phyloP scores from a whole-genome alignment of 768 basidiomycete species.

The Leccinellum albellum region DNA sequence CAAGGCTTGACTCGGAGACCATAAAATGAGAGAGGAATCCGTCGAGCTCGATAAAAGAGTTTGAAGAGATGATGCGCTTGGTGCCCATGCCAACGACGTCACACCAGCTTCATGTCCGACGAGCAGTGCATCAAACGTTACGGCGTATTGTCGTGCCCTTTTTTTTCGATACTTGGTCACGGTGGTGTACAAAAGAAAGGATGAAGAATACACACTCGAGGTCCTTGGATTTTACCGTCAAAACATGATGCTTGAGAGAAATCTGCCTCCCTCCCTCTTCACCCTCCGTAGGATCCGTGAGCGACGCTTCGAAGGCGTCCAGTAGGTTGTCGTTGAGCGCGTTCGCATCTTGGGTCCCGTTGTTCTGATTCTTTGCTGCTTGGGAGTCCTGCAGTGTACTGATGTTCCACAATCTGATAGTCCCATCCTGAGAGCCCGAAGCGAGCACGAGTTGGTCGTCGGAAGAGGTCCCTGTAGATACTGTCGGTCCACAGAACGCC shows the following conservation, averaged over 20 bases:
- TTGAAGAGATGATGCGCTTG: slow-evolving; percentile 34
- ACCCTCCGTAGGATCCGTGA: slow-evolving; percentile 64
- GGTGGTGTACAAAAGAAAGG: slow-evolving; percentile 23
- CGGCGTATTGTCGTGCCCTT: slow-evolving; percentile 57
- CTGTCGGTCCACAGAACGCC: slow-evolving; percentile 48
- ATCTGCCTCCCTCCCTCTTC: slow-evolving; percentile 85
- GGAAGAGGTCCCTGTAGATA: slow-evolving; percentile 11
- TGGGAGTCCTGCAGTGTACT: slow-evolving; percentile 37
- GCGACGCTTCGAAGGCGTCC: slow-evolving; percentile 82
- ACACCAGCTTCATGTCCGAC: slow-evolving; percentile 95
- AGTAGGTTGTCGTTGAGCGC: slow-evolving; percentile 68
- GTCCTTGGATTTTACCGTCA: slow-evolving; percentile 55
- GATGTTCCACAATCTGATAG: slow-evolving; percentile 90
- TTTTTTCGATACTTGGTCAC: background rate
- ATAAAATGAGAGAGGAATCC: slow-evolving; percentile 93
- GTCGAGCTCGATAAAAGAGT: slow-evolving; percentile 89
- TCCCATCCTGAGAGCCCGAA: slow-evolving; percentile 93
- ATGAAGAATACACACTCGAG: slow-evolving; percentile 13
- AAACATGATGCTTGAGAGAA: slow-evolving; percentile 79
- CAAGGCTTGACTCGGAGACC: slow-evolving; percentile 70
- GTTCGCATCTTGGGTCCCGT: slow-evolving; percentile 18
- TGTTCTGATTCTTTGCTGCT: slow-evolving; percentile 9
- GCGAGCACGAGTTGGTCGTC: slow-evolving; percentile 66
- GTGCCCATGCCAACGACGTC: slow-evolving; percentile 84
- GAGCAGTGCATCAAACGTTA: slow-evolving; percentile 91